Percentiles rank a stretch among this genome's conserved stretches.
Conservation (phyloP, 306 rosid species). For the Sphenostylis stenocarpa region DNA sequence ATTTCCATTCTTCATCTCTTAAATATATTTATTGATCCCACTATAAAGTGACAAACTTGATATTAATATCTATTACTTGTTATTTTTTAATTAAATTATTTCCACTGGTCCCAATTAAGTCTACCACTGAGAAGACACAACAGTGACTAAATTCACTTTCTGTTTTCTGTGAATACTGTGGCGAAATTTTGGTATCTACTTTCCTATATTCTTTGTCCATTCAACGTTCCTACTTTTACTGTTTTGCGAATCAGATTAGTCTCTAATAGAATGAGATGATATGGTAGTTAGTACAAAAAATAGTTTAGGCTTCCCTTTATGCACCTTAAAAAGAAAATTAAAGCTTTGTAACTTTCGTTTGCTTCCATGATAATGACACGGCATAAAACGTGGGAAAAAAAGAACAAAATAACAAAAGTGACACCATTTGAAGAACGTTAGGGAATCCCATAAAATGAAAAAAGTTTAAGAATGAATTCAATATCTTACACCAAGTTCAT, state of each 20-base stretch:
- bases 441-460: constrained; percentile 2
- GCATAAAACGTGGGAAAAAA: not conserved
- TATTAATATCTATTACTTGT: no score
- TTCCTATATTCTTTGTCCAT: not conserved
- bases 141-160: not conserved
- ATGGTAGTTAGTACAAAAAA: no score
- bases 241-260: no score
- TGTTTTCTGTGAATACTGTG: no score
- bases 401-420: no score
- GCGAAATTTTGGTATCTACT: not conserved
- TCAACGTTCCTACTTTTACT: constrained; percentile 30
- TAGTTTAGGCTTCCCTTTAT: not conserved
- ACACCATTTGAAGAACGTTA: constrained; percentile 25
- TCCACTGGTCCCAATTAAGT: no score
- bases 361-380: constrained; percentile 35
- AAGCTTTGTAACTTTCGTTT: not conserved
- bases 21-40: no score
- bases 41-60: no score
- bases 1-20: no score
- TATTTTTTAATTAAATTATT: no score
- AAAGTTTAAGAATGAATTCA: constrained; percentile 4
- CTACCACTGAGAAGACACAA: no score
- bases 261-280: no score
- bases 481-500: constrained; percentile 8
- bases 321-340: not conserved